Conservation (phyloP, 2,329 filamentous ascomycete species). For the Sclerotinia glacialis region DNA sequence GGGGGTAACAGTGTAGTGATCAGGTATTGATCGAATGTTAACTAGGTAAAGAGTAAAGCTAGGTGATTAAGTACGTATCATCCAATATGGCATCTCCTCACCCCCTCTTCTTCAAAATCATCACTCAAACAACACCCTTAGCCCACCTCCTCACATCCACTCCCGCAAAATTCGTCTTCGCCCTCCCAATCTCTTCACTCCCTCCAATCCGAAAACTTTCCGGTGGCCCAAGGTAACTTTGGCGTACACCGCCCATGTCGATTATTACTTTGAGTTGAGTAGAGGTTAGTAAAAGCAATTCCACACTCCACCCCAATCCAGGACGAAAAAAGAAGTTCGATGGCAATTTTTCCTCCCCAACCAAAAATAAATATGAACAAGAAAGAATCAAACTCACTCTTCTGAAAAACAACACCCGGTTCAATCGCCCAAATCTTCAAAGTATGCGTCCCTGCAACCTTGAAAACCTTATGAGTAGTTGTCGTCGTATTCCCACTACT, state of each 20-base stretch:
- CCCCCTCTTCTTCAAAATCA: not conserved
- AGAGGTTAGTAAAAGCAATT: not conserved
- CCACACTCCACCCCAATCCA: too few relatives aligned
- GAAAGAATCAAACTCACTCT: conserved; percentile 26
- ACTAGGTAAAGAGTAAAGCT: too few relatives aligned
- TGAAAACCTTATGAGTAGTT: conserved; percentile 32
- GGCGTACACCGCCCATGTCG: conserved; percentile 43
- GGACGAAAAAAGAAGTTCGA: too few relatives aligned
- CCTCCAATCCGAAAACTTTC: conserved; percentile 38
- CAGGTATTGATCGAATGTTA: too few relatives aligned
- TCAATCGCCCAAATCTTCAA: conserved; percentile 42
- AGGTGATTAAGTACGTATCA: too few relatives aligned
- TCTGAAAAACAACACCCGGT: conserved; percentile 42
- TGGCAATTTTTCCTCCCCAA: too few relatives aligned
- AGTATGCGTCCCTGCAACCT: conserved; percentile 34
- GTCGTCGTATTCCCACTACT: conserved; percentile 34
- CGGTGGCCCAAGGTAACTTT: conserved; percentile 44
- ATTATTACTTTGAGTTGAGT: conserved; percentile 37
- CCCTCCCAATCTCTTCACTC: conserved; percentile 27
- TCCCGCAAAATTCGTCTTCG: conserved; percentile 30
- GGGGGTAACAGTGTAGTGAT: too few relatives aligned
- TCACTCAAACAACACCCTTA: conserved; percentile 3
- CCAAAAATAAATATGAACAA: not conserved
- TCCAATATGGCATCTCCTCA: too few relatives aligned
- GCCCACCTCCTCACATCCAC: conserved; percentile 13